Evolutionary conservation across 331 rosid genomes (phyloP).

Genomic region (Malus hybrid): DNA sequence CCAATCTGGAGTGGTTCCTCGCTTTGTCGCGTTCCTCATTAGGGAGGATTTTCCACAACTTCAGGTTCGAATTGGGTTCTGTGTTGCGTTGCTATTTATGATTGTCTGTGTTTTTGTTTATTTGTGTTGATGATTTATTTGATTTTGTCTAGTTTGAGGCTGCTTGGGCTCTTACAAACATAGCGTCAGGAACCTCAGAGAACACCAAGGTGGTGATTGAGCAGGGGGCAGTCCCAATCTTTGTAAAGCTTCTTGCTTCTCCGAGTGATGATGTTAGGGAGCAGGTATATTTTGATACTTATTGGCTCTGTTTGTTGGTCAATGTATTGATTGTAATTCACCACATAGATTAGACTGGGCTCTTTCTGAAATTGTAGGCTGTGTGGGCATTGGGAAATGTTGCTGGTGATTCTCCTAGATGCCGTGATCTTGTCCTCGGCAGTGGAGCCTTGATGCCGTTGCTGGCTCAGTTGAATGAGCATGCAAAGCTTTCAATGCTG

Average conservation of each 20-base stretch:
- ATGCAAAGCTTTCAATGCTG: constrained; percentile 89
- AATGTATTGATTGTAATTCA: neutral
- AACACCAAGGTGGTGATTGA: constrained; percentile 89
- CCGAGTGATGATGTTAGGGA: constrained; percentile 94
- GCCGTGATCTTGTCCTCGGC: constrained; percentile 85
- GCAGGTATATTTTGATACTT: constrained; percentile 45
- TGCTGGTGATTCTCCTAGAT: constrained; percentile 95
- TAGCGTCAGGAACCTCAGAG: constrained; percentile 91
- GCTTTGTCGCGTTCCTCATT: constrained; percentile 72
- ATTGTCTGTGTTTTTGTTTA: neutral
- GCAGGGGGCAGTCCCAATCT: constrained; percentile 87
- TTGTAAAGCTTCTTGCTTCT: constrained; percentile 79
- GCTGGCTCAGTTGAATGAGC: constrained; percentile 75
- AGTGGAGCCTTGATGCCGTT: constrained; percentile 75
- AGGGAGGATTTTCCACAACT: constrained; percentile 88
- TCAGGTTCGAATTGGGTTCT: constrained; percentile 40
- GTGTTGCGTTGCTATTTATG: neutral
- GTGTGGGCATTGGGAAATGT: constrained; percentile 97
- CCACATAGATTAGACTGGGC: neutral
- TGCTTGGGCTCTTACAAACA: constrained; percentile 98
- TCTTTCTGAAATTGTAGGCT: constrained; percentile 39
- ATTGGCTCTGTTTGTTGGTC: neutral
- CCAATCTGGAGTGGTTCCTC: constrained; percentile 86
- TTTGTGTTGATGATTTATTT: neutral
- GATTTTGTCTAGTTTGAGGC: constrained; percentile 65